phyloP scores from a whole-genome alignment of 2,329 filamentous ascomycete species.

The Diaporthe sp. region DNA sequence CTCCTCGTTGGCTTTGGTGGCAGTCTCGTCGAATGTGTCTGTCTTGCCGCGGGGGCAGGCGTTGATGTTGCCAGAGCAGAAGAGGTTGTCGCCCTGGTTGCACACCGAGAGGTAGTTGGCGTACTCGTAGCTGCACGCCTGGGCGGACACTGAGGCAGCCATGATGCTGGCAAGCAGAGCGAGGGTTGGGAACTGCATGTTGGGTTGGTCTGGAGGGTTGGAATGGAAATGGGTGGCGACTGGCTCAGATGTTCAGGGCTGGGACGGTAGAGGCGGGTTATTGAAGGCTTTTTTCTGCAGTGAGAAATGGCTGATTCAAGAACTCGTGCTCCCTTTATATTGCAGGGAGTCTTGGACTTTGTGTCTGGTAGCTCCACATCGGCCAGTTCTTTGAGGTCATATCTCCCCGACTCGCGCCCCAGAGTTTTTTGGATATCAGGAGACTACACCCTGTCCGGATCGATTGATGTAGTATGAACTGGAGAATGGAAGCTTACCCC shows the following conservation, averaged over 20 bases:
- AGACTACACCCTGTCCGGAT: neutral
- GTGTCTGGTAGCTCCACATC: neutral
- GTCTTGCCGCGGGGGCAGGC: neutral
- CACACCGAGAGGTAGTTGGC: constrained; percentile 8
- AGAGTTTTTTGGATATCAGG: neutral
- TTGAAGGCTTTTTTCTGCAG: neutral
- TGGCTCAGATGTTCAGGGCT: neutral
- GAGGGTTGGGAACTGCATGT: neutral
- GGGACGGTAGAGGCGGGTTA: too few species aligned
- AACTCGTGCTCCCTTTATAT: neutral
- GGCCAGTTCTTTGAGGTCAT: neutral
- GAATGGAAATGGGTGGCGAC: neutral
- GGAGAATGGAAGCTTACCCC: neutral
- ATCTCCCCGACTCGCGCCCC: neutral
- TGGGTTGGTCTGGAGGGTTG: neutral
- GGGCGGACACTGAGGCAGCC: constrained; percentile 2
- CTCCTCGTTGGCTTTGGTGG: constrained; percentile 13
- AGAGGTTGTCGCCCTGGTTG: constrained; percentile 6
- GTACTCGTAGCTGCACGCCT: constrained; percentile 8
- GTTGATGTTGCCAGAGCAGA: constrained; percentile 16
- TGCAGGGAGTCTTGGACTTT: neutral
- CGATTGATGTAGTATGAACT: neutral
- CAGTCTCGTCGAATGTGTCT: neutral
- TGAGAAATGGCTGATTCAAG: neutral
- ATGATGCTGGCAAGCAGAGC: constrained; percentile 7